Evolutionary conservation across 116 monocot species (phyloP).

Genomic region (Trichopus zeylanicus): DNA sequence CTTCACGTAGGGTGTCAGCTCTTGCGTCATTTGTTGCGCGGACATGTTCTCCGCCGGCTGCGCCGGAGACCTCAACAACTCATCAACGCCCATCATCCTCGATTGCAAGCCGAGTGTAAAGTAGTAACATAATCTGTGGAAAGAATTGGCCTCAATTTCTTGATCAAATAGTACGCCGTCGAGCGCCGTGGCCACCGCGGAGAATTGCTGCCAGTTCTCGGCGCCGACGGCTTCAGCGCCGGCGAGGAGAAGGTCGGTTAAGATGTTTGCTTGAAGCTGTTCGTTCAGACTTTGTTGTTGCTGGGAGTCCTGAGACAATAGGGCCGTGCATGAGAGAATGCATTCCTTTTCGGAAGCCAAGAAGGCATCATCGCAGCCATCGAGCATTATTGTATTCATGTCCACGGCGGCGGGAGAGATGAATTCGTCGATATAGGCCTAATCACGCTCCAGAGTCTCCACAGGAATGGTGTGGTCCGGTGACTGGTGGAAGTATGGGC

Average conservation of each 20-base stretch:
- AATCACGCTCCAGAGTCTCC: no score
- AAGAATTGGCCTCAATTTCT: neutral
- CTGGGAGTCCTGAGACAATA: no score
- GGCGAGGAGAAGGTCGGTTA: neutral
- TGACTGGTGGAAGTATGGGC: no score
- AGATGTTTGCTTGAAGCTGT: neutral
- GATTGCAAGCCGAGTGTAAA: neutral
- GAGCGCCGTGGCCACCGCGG: neutral
- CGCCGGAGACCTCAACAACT: neutral
- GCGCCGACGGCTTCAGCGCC: neutral
- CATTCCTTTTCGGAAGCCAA: no score
- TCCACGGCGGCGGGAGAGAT: no score
- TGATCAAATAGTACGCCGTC: neutral
- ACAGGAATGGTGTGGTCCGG: no score
- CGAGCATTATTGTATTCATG: no score
- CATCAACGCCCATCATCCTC: neutral
- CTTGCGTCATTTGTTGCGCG: neutral
- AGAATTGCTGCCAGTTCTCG: neutral
- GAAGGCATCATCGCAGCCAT: no score
- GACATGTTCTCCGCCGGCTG: neutral
- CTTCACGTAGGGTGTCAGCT: neutral
- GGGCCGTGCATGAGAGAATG: no score
- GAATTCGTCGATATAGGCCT: no score
- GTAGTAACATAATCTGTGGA: neutral
- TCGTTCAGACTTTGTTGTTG: neutral